Conservation (phyloP, 2,329 filamentous ascomycete species). For the Diaporthe ampelina region DNA sequence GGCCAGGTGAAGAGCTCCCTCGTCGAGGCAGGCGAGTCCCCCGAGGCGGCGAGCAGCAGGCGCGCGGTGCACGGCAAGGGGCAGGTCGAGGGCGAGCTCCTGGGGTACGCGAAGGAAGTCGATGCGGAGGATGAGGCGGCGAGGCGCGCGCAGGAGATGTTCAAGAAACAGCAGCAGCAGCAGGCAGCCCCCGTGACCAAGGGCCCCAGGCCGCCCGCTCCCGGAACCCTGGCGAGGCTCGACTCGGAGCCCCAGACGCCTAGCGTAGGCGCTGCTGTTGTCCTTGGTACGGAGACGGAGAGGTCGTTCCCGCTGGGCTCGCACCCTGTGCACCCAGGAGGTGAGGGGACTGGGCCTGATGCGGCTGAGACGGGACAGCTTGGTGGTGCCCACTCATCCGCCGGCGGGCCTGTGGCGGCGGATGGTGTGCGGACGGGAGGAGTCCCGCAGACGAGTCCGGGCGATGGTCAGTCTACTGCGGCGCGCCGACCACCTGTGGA, state of each 20-base stretch:
- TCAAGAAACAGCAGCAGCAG: not conserved
- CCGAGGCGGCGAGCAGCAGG: slow-evolving; percentile 79
- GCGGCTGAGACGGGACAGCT: not conserved
- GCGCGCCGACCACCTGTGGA: not conserved
- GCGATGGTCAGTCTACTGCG: not conserved
- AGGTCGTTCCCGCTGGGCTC: slow-evolving; percentile 33
- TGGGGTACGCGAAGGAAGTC: slow-evolving; percentile 66
- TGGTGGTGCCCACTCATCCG: no score
- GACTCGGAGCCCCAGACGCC: slow-evolving; percentile 24
- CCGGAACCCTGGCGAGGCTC: not conserved
- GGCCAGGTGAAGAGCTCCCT: slow-evolving; percentile 70
- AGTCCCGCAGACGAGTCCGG: not conserved
- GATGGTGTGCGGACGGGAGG: not conserved
- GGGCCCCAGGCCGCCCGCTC: not conserved
- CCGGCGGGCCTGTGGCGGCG: not conserved
- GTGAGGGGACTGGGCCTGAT: not conserved
- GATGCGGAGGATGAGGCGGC: slow-evolving; percentile 25
- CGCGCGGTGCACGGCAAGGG: slow-evolving; percentile 83
- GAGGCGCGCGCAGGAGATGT: not conserved
- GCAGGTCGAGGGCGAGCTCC: slow-evolving; percentile 79
- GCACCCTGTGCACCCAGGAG: not conserved
- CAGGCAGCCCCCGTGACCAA: not conserved
- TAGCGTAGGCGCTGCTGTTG: slow-evolving; percentile 14
- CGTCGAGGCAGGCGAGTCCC: slow-evolving; percentile 68
- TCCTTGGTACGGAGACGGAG: slow-evolving; percentile 31